Conservation (phyloP, 2,329 filamentous ascomycete genomes). For the Clathrospora elynae region DNA sequence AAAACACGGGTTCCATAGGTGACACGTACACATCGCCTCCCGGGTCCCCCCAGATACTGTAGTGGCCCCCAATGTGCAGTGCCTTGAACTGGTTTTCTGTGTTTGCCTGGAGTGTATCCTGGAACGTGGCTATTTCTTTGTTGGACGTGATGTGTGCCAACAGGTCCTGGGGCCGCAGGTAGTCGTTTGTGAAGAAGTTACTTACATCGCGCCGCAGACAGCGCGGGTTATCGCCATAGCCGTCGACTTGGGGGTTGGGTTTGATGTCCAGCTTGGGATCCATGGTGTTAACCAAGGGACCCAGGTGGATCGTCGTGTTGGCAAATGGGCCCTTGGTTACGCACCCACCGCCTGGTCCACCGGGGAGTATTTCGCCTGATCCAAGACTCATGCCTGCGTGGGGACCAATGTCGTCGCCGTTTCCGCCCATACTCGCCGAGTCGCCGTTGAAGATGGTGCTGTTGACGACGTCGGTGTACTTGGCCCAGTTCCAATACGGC, state of each 20-base stretch:
- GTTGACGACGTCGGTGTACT: slow-evolving; percentile 52
- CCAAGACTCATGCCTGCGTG: slow-evolving; percentile 23
- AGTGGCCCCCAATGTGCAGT: slow-evolving; percentile 55
- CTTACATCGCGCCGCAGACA: slow-evolving; percentile 42
- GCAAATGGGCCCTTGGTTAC: slow-evolving; percentile 58
- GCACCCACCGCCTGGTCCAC: slow-evolving; percentile 62
- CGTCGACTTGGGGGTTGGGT: slow-evolving; percentile 39
- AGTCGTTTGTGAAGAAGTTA: slow-evolving; percentile 30
- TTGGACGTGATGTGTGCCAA: slow-evolving; percentile 32
- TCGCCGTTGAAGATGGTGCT: slow-evolving; percentile 63
- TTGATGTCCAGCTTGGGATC: slow-evolving; percentile 37
- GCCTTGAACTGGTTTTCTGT: slow-evolving; percentile 16
- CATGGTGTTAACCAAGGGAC: slow-evolving; percentile 52
- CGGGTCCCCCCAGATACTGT: slow-evolving; percentile 51
- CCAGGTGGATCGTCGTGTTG: slow-evolving; percentile 52
- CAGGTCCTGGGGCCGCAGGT: slow-evolving; percentile 25
- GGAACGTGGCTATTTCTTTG: slow-evolving; percentile 31
- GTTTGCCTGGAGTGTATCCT: slow-evolving; percentile 31
- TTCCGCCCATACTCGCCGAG: slow-evolving; percentile 55
- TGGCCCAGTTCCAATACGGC: slow-evolving; percentile 61
- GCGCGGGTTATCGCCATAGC: slow-evolving; percentile 39
- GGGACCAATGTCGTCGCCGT: slow-evolving; percentile 47
- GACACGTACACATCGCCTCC: slow-evolving; percentile 55
- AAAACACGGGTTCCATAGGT: slow-evolving; percentile 56
- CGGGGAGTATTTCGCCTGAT: slow-evolving; percentile 44